Evolutionary conservation across 768 basidiomycete species (phyloP), one percentile per base, ranked within the genome.

Genomic region (Pholiota conissans): DNA sequence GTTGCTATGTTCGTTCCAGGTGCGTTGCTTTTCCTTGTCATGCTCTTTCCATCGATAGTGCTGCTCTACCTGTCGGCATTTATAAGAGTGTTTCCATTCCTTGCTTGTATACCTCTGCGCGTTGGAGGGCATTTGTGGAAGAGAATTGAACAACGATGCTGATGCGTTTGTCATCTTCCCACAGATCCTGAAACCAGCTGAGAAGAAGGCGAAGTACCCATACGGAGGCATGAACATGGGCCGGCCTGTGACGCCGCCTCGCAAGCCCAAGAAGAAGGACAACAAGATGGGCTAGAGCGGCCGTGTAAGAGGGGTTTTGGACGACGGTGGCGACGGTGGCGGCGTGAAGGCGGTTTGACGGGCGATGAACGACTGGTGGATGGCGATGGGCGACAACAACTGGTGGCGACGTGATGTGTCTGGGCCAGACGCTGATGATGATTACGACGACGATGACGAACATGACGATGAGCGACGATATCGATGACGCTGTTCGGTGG

Each of bases 251-350:
- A 98, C 95, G 63, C 95, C 95, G 61, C 95, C 95, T 60, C 91
- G 95, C 75, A 97, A 96, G 82, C 87, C 89, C 77, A 96, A 95
- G 90, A 95, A 95, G 86, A 94, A 94, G 82, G 92, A 90, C 66
- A 85, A 79, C 78, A 91, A 91, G 82, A 68, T 63, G 67, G 64
- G 63, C 50, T 67, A 59, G 63, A 52, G 49, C 37, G 28, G 57
- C 20, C 29, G 13, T 20, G 49, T 22, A 24, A 28, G 10, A 16
- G 24, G 22, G 49, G 27, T 30, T 18, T n/a, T 16, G 18, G 34
- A 35, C 6, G 49, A 50, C 7, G 49, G 18, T n/a, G 42, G 20
- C 9, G 42, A 22, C 32, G 2, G 10, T 50, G 30, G 28, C 13
- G 48, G 16, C 32, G 49, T n/a, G n/a, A n/a, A n/a, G n/a, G n/a